Evolutionary conservation across 2,329 filamentous ascomycete genomes (phyloP).

Genomic region (Fusarium musae): DNA sequence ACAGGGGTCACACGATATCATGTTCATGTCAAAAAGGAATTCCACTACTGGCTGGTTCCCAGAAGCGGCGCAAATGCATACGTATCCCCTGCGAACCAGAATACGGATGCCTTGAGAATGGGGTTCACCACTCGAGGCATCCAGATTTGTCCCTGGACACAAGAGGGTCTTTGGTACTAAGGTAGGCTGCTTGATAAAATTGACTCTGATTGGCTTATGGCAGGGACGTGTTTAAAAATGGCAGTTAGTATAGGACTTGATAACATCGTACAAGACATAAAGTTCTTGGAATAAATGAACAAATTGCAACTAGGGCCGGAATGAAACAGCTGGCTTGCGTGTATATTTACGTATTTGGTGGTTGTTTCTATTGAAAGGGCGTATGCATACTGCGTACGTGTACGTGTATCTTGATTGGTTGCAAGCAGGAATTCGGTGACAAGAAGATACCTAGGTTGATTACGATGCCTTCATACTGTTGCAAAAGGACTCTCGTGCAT

Average conservation of each 20-base stretch:
- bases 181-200: conserved; percentile 46
- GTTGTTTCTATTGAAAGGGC: conserved; percentile 15
- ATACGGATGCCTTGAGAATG: conserved; percentile 47
- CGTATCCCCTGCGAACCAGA: conserved; percentile 35
- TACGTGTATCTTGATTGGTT: conserved; percentile 9
- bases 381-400: conserved; percentile 22
- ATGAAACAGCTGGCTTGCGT: conserved; percentile 38
- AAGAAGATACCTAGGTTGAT: not conserved
- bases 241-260: conserved; percentile 8
- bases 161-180: conserved; percentile 11
- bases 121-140: conserved; percentile 27
- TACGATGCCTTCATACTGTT: conserved; percentile 21
- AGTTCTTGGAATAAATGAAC: conserved; percentile 3
- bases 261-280: conserved; percentile 5
- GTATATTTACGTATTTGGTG: conserved; percentile 32
- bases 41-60: not conserved
- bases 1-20: not conserved
- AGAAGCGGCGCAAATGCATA: conserved; percentile 25
- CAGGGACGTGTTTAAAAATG: conserved; percentile 4
- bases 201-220: conserved; percentile 37
- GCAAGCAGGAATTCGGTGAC: not conserved
- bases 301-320: conserved; percentile 29
- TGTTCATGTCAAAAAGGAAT: not conserved
- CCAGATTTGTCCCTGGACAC: conserved; percentile 28
- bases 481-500: not conserved